Evolutionary conservation across 352 stramenopile species (phyloP), one percentile per base, ranked within the genome.

Genomic region (Globisporangium mamillatum): DNA sequence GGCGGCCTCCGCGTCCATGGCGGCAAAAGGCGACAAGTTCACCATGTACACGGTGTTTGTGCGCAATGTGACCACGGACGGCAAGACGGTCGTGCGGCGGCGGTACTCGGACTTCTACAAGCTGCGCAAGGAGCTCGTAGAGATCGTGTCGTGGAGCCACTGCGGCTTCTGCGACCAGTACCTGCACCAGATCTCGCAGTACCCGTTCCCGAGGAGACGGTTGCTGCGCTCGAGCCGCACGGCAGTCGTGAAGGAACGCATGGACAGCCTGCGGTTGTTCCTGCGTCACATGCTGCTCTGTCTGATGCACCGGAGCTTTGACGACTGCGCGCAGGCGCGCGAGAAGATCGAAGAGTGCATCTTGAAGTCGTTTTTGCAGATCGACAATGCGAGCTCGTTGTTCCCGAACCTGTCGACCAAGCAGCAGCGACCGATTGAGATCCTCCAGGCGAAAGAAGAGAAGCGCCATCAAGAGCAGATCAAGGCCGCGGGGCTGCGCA

Each of bases 81-180:
- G 75, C 70, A 95, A 95, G 68, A 90, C 83, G 54, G 83, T 93
- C 41, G 88, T 89, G 50, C 70, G 83, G 38, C 86, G 88, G 18
- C 79, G 88, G n/a, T 95, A 95, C 70, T 94, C 85, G 61, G 85
- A 95, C 72, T 95, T 95, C 64, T 95, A 84, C 74, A 83, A 91
- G 71, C 76, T 95, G 22, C 82, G 88, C 52, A 92, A 93, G 67
- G 78, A 95, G 73, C 82, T 95, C 60, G 84, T 94, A 61, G 86
- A 91, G 68, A 71, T 92, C 67, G 80, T 95, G 38, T 91, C 81
- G 12, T 92, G 82, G 80, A 80, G 78, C 46, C 88, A 95, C 74
- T 95, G 88, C 74, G 50, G 71, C 44, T 81, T 74, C 61, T 95
- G 88, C 67, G 76, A 86, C 50, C 67, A 80, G 46, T 92, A 88